Evolutionary conservation across 768 basidiomycete genomes (phyloP), one percentile per base, ranked within the genome.

Genomic region (Crepidotus variabilis): DNA sequence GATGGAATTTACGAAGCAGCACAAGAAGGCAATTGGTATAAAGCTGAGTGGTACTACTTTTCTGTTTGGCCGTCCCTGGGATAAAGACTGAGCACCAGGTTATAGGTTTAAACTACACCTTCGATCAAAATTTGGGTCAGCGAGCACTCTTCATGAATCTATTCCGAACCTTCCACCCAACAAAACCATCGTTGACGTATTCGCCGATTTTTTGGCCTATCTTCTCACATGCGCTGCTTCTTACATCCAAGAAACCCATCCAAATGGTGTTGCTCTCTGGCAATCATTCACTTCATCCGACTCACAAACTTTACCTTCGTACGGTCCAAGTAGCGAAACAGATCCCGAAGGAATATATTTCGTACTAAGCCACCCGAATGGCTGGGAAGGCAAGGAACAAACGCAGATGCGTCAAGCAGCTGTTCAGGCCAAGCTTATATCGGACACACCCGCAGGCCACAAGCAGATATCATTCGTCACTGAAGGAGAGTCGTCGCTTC

Each of bases 41-140:
- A 76, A 55, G 74, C 74, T 2, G 77, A 79, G 63, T 82, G 80
- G 81, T 79, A 51, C 1, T n/a, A n/a, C n/a, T n/a, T n/a, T n/a
- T n/a, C n/a, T n/a, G n/a, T n/a, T n/a, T n/a, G n/a, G n/a, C n/a
- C n/a, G n/a, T n/a, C n/a, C n/a, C n/a, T n/a, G n/a, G n/a, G n/a
- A n/a, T n/a, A n/a, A n/a, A n/a, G n/a, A n/a, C n/a, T n/a, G n/a
- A n/a, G n/a, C n/a, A n/a, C n/a, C n/a, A n/a, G n/a, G n/a, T n/a
- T n/a, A n/a, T 47, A 72, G 59, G 76, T 71, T 68, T 54, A 71
- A 69, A 55, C 56, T 69, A 11, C 66, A 68, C 50, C 59, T 71
- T 36, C 61, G 60, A 0, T 55, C 67, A 13, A 64, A 63, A n/a
- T 28, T 14, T 4, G 53, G 55, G 9, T 50, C 46, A 2, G 23